phyloP scores from a whole-genome alignment of 2,329 filamentous ascomycete species.

The Alternaria sp. region DNA sequence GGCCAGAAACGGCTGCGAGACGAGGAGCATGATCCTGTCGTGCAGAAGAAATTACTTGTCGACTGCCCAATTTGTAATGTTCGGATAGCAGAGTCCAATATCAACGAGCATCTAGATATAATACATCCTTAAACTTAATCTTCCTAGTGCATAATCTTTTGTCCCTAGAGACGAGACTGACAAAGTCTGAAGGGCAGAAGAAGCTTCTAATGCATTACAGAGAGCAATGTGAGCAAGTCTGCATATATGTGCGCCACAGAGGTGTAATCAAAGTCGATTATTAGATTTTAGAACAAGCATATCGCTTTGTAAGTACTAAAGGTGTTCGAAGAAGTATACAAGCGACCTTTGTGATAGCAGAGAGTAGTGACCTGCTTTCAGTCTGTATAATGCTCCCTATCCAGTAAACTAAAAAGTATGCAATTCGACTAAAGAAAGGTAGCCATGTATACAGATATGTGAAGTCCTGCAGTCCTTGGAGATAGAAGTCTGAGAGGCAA shows the following conservation, averaged over 20 bases:
- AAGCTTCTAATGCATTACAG: not conserved
- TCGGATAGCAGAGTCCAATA: slow-evolving; percentile 36
- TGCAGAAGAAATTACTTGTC: slow-evolving; percentile 33
- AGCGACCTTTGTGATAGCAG: not conserved
- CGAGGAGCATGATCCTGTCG: slow-evolving; percentile 15
- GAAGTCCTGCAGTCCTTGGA: not conserved
- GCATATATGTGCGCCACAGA: not conserved
- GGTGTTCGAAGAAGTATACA: not conserved
- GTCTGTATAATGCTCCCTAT: not conserved
- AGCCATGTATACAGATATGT: not conserved
- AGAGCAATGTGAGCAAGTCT: not conserved
- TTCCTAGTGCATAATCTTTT: not conserved
- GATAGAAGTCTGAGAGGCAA: not conserved
- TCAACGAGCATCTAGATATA: slow-evolving; percentile 51
- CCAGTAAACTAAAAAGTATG: not conserved
- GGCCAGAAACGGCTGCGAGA: slow-evolving; percentile 30
- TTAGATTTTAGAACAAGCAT: not conserved
- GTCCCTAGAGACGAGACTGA: fast-evolving
- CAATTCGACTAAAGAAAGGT: not conserved
- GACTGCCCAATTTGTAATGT: slow-evolving; percentile 51
- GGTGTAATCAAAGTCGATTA: not conserved
- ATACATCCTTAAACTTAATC: slow-evolving; percentile 23
- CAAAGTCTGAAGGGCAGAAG: not conserved
- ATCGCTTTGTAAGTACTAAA: not conserved
- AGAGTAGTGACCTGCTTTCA: not conserved